Evolutionary conservation across 1,139 yeast species (phyloP).

Genomic region (Yamadazyma sp.): DNA sequence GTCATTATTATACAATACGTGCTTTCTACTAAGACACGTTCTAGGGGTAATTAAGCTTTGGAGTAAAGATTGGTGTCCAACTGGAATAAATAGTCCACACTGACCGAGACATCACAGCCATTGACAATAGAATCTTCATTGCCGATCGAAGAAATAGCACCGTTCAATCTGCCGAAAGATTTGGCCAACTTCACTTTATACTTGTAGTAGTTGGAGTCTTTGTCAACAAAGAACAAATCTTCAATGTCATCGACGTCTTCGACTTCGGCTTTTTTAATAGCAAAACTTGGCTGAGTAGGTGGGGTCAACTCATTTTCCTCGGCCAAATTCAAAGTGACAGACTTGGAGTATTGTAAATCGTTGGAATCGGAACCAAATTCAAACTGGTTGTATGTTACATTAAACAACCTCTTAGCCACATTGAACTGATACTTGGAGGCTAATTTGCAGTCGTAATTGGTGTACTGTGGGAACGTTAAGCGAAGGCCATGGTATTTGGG

Average conservation of each 20-base stretch:
- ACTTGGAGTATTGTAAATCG: constrained; percentile 4
- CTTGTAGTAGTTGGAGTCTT: constrained; percentile 22
- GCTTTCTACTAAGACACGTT: no score
- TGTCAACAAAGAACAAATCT: constrained; percentile 16
- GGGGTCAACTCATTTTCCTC: neutral
- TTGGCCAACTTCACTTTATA: constrained; percentile 11
- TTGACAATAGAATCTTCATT: constrained; percentile 1
- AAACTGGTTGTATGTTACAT: constrained; percentile 11
- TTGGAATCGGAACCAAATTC: constrained; percentile 7
- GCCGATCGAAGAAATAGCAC: neutral
- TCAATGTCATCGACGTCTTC: constrained; percentile 11
- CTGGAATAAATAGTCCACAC: constrained; percentile 18
- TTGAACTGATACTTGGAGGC: constrained; percentile 4
- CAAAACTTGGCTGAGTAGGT: neutral
- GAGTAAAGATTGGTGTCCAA: constrained; percentile 7
- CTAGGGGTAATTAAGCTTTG: no score
- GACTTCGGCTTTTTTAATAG: constrained; percentile 3
- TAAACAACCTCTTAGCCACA: constrained; percentile 8
- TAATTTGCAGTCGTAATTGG: constrained; percentile 17
- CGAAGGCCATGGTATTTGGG: constrained; percentile 36
- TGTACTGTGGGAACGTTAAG: constrained; percentile 27
- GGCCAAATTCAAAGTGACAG: constrained; percentile 1
- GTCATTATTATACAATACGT: no score
- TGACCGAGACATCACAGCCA: constrained; percentile 24
- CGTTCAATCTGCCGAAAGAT: neutral